Evolutionary conservation across 1,139 yeast genomes (phyloP).

Genomic region (Hemisphaericaspora lyxosophila): DNA sequence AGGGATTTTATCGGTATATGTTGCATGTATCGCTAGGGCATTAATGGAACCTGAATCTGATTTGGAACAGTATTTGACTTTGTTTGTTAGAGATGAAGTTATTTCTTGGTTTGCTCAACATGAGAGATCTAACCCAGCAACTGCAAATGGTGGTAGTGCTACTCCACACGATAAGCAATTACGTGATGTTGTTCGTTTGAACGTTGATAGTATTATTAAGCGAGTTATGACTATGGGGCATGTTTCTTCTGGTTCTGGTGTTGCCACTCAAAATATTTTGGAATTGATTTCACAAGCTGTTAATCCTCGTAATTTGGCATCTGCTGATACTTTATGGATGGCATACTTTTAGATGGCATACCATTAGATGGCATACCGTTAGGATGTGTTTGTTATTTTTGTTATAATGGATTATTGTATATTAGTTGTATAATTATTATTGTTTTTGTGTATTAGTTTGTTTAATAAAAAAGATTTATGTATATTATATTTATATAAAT

Average conservation of each 20-base stretch:
- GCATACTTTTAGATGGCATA: slow-evolving; percentile 61
- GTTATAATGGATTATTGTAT: neutral
- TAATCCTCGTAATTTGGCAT: slow-evolving; percentile 89
- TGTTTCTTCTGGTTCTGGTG: slow-evolving; percentile 67
- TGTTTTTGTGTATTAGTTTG: slow-evolving; percentile 3
- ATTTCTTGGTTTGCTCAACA: slow-evolving; percentile 90
- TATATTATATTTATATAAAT: slow-evolving; percentile 3
- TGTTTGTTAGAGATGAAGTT: slow-evolving; percentile 93
- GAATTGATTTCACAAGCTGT: slow-evolving; percentile 95
- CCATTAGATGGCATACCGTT: neutral
- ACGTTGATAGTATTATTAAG: slow-evolving; percentile 83
- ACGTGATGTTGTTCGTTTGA: slow-evolving; percentile 82
- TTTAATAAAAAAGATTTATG: slow-evolving; percentile 1
- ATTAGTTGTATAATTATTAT: neutral
- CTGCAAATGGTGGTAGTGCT: slow-evolving; percentile 1
- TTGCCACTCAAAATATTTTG: slow-evolving; percentile 90
- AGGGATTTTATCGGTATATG: slow-evolving; percentile 83
- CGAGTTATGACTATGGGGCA: slow-evolving; percentile 72
- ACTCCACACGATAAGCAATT: slow-evolving; percentile 75
- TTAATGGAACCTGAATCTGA: slow-evolving; percentile 89
- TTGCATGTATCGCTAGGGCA: slow-evolving; percentile 84
- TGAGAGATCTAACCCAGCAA: slow-evolving; percentile 55
- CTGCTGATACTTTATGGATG: slow-evolving; percentile 94
- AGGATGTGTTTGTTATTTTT: slow-evolving; percentile 1
- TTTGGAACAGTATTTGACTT: slow-evolving; percentile 79